These are phyloP conservation scores for Myxozyma melibiosi DNA, from an alignment of 805 yeast genomes.

Conservation along the genomic window DNA sequence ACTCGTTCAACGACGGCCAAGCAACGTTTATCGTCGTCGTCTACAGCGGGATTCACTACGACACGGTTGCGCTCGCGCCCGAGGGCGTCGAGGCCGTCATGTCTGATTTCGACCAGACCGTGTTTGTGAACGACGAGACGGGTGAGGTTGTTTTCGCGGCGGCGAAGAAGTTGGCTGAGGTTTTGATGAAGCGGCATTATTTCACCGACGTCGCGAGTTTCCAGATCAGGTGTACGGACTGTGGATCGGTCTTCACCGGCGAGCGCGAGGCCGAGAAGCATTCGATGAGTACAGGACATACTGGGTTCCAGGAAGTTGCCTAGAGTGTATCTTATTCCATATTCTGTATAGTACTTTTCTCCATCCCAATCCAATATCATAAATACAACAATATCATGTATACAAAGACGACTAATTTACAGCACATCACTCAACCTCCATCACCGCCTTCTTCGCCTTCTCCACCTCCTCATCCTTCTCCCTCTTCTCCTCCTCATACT, in stretches of 20 bases:
- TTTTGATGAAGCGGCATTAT: slow-evolving; percentile 56
- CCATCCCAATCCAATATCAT: background rate
- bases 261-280: slow-evolving; percentile 67
- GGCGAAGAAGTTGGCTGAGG: slow-evolving; percentile 46
- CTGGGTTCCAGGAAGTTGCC: slow-evolving; percentile 56
- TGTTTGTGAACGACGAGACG: slow-evolving; percentile 46
- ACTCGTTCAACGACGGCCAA: slow-evolving; percentile 54
- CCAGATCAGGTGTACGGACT: slow-evolving; percentile 58
- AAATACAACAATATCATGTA: background rate
- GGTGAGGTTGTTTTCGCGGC: slow-evolving; percentile 46
- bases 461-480: slow-evolving; percentile 52
- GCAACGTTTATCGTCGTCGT: slow-evolving; percentile 54
- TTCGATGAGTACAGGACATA: slow-evolving; percentile 63
- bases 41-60: slow-evolving; percentile 76
- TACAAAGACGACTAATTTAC: background rate
- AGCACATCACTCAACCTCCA: slow-evolving; percentile 15
- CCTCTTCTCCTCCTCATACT: slow-evolving; percentile 63
- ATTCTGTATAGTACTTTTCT: background rate
- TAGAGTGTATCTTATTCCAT: background rate
- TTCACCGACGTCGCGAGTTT: slow-evolving; percentile 67
- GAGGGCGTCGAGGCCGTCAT: slow-evolving; percentile 37
- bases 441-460: slow-evolving; percentile 26
- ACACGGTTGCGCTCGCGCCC: slow-evolving; percentile 53
- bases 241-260: slow-evolving; percentile 57
- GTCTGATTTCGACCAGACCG: slow-evolving; percentile 44